Conservation (phyloP, 768 basidiomycete species). For the Tylopilus plumbeoviolaceoides region DNA sequence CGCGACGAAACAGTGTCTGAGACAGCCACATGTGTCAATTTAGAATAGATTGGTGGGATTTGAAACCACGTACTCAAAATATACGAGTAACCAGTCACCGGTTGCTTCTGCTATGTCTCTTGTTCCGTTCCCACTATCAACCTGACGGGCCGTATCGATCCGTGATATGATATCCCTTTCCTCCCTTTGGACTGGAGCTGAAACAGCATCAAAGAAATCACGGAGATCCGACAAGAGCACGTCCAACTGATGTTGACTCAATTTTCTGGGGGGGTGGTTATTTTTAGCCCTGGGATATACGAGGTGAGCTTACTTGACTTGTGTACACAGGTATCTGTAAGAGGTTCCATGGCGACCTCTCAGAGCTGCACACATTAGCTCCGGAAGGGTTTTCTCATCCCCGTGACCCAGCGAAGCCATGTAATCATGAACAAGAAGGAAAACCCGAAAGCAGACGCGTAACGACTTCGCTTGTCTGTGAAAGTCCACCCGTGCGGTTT, state of each 20-base stretch:
- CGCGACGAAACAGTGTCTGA: slow-evolving; percentile 41
- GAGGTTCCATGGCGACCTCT: slow-evolving; percentile 42
- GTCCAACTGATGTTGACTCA: slow-evolving; percentile 32
- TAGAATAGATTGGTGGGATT: neutral
- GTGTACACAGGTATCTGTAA: slow-evolving; percentile 42
- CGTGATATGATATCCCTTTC: slow-evolving; percentile 34
- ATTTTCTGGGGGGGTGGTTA: slow-evolving; percentile 33
- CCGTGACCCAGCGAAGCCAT: slow-evolving; percentile 43
- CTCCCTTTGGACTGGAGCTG: slow-evolving; percentile 27
- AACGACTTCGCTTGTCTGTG: slow-evolving; percentile 30
- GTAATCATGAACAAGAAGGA: slow-evolving; percentile 41
- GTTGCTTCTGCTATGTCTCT: slow-evolving; percentile 27
- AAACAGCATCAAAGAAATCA: slow-evolving; percentile 34
- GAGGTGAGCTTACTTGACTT: slow-evolving; percentile 41
- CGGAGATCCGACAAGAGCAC: slow-evolving; percentile 40
- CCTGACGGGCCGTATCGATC: slow-evolving; percentile 19
- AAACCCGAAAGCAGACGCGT: slow-evolving; percentile 46
- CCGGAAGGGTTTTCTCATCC: slow-evolving; percentile 30
- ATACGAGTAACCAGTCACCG: slow-evolving; percentile 48
- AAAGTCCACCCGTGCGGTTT: slow-evolving; percentile 37
- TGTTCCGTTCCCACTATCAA: slow-evolving; percentile 17
- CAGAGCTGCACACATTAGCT: slow-evolving; percentile 44
- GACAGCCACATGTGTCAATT: neutral
- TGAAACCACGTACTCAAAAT: slow-evolving; percentile 41
- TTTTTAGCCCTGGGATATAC: slow-evolving; percentile 14